phyloP scores from a whole-genome alignment of 164 flowering plant species.

The Magnolia sinica region DNA sequence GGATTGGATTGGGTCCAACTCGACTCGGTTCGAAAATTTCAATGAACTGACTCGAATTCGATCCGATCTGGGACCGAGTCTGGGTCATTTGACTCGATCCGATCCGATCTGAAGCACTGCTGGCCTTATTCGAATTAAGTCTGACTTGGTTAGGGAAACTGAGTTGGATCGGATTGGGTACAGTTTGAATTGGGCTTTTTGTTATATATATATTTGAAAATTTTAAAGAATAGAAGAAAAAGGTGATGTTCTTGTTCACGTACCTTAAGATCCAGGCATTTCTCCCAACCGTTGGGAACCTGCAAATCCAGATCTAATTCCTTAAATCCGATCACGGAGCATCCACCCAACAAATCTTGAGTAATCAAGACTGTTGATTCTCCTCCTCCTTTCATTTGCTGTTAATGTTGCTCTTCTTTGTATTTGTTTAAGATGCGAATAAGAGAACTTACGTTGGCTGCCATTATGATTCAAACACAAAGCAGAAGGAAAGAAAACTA shows the following conservation, averaged over 20 bases:
- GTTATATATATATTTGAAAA: no score
- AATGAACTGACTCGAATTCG: no score
- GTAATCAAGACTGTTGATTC: slow-evolving; percentile 44
- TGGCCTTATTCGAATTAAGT: no score
- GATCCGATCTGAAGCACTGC: no score
- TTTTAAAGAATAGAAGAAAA: background rate
- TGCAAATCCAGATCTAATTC: slow-evolving; percentile 82
- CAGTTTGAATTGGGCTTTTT: no score
- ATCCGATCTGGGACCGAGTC: no score
- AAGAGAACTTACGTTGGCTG: slow-evolving; percentile 59
- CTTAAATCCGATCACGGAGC: slow-evolving; percentile 32
- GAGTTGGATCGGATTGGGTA: no score
- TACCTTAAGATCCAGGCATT: slow-evolving; percentile 33
- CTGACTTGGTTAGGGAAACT: no score
- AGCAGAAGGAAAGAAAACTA: background rate
- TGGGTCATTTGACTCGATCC: no score
- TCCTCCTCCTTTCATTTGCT: slow-evolving; percentile 3
- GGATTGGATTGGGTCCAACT: no score
- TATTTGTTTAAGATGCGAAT: slow-evolving; percentile 33
- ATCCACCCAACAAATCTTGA: slow-evolving; percentile 61
- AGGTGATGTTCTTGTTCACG: background rate
- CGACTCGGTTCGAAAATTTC: no score
- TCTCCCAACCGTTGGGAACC: slow-evolving; percentile 54
- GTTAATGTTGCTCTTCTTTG: slow-evolving; percentile 26
- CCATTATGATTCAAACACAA: slow-evolving; percentile 32